phyloP scores from a whole-genome alignment of 108 stramenopile species.

The Pseudonitzschia pungens region DNA sequence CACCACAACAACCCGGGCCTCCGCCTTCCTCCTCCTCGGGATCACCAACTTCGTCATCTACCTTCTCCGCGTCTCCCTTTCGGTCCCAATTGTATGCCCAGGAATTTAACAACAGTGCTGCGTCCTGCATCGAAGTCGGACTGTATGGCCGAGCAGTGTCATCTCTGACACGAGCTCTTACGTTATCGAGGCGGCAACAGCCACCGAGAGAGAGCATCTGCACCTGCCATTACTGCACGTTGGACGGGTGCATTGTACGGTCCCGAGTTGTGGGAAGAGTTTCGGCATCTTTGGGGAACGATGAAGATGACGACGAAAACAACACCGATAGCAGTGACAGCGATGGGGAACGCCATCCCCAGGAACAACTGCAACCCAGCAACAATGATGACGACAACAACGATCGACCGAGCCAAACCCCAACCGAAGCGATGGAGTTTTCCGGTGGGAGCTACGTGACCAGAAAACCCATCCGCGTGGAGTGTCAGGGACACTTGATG shows the following conservation, averaged over 20 bases:
- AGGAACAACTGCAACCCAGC: neutral
- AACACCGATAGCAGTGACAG: neutral
- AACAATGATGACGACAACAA: neutral
- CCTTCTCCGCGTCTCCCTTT: neutral
- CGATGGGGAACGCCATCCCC: no score
- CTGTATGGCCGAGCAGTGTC: neutral
- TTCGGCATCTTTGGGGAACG: neutral
- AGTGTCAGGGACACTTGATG: neutral
- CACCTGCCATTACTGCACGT: neutral
- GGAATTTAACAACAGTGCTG: conserved; percentile 1
- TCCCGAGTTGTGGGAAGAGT: neutral
- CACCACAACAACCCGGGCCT: neutral
- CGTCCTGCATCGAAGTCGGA: neutral
- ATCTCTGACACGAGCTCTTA: neutral
- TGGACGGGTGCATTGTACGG: neutral
- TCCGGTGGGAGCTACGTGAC: neutral
- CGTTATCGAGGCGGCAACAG: neutral
- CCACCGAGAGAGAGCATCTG: neutral
- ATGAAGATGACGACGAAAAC: neutral
- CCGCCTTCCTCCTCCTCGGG: neutral
- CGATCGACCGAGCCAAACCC: neutral
- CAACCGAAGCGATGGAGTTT: neutral
- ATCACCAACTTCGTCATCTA: neutral
- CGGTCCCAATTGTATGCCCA: neutral
- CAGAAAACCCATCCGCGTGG: neutral